These are phyloP conservation scores for Sclerotinia spermophila DNA, from an alignment of 2,329 filamentous ascomycete species.

Conservation along the genomic window DNA sequence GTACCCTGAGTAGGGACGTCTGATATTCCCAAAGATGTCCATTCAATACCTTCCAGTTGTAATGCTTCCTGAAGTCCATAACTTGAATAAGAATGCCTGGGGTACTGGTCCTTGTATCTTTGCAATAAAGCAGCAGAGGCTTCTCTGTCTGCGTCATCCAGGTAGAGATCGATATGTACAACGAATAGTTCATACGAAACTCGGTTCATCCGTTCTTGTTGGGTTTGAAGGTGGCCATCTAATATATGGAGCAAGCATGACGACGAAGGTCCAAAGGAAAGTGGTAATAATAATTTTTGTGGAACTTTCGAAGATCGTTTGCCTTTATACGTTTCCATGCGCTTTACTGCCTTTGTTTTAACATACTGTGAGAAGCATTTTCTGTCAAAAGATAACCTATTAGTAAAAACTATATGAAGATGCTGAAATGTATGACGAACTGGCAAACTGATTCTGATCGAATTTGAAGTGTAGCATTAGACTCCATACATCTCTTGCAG, in stretches of 20 bases:
- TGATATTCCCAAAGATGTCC: slow-evolving; percentile 43
- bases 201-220: slow-evolving; percentile 60
- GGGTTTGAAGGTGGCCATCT: slow-evolving; percentile 62
- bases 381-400: slow-evolving; percentile 41
- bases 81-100: slow-evolving; percentile 60
- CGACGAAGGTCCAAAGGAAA: slow-evolving; percentile 83
- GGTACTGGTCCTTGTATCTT: slow-evolving; percentile 56
- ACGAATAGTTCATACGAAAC: slow-evolving; percentile 65
- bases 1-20: slow-evolving; percentile 18
- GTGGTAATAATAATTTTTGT: slow-evolving; percentile 63
- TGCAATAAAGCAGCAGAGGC: slow-evolving; percentile 39
- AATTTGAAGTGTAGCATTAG: slow-evolving; percentile 34
- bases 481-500: slow-evolving; percentile 35
- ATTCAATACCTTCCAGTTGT: slow-evolving; percentile 49
- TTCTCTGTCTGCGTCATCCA: slow-evolving; percentile 32
- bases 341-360: slow-evolving; percentile 73
- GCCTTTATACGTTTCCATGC: slow-evolving; percentile 63
- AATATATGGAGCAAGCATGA: slow-evolving; percentile 73
- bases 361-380: slow-evolving; percentile 78
- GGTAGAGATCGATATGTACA: slow-evolving; percentile 44
- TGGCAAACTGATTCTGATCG: slow-evolving; percentile 37
- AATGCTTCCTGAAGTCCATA: slow-evolving; percentile 64
- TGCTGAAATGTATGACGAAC: slow-evolving; percentile 25
- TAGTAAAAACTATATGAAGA: slow-evolving; percentile 18
- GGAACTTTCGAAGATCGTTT: slow-evolving; percentile 38